Base-by-base conservation (phyloP, 2,329 filamentous ascomycete genomes). In the Fusarium robinianum region DNA sequence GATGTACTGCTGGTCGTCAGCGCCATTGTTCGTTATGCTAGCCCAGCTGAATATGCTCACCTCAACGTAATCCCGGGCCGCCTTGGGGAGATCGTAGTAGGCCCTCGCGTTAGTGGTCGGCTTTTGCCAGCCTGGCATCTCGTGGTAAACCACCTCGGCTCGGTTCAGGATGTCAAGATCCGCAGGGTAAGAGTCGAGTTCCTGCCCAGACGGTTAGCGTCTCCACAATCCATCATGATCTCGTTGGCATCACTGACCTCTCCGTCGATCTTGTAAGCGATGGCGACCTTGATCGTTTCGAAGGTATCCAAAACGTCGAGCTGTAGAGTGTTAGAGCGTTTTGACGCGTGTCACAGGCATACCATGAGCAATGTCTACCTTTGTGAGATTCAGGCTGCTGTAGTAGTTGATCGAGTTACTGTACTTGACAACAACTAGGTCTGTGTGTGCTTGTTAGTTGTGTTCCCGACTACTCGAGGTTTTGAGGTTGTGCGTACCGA, bases 251-350 rank as follows among this genome's bases (percentile, higher is more conserved):
- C 16, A 43, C 43, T 52, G 25, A 60, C 57, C 46, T 65, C 49
- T 47, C 62, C 62, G 43, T 66, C 55, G 32, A 61, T 65, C 58
- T 75, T 76, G 71, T 95, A 95, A 3, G 80, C 83, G 10, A 86
- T 80, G 12, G 86, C 87, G 36, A 88, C 75, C 67, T 90, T 87
- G 69, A 95, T 79, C 61, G 82, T 84, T 8, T 80, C 75, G 64
- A 95, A 90, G 21, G 80, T 80, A 64, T 90, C 87, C 11, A 90
- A 75, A 24, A 90, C 77, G 38, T 58, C 55, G 31, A 63, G 60
- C 52, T 56, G 26, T 18, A 27, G 19, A 44, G 14, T 23, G 36
- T 47, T 38, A 30, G 44, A 31, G 30, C 17, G 10, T 32, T 43
- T 12, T 27, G 16, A 25, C 14, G 5, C 15, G 16, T 45, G 27